Evolutionary conservation across 345 rosid species (phyloP).

Genomic region (Schrenkiella parvula): DNA sequence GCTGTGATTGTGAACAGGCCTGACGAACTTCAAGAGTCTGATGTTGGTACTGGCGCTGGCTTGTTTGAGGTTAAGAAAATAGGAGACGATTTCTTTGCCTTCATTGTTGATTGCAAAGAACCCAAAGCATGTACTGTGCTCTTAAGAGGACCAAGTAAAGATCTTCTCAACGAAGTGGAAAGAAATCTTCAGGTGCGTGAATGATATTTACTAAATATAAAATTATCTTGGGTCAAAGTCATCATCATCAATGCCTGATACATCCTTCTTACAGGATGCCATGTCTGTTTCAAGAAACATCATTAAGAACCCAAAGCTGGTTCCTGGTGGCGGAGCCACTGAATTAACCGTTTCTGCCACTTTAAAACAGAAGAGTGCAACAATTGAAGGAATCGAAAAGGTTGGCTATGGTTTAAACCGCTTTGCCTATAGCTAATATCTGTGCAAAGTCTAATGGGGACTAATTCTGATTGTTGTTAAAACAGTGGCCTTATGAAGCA

Average conservation of each 20-base stretch:
- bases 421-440: neutral
- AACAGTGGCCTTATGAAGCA: slow-evolving; percentile 98
- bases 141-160: slow-evolving; percentile 97
- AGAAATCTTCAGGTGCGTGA: slow-evolving; percentile 82
- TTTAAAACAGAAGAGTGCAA: slow-evolving; percentile 87
- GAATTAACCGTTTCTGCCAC: slow-evolving; percentile 92
- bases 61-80: slow-evolving; percentile 91
- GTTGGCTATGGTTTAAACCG: slow-evolving; percentile 26
- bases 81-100: slow-evolving; percentile 92
- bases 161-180: slow-evolving; percentile 93
- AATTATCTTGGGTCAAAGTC: neutral
- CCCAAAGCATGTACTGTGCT: slow-evolving; percentile 95
- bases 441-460: neutral
- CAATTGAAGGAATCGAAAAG: slow-evolving; percentile 91
- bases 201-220: neutral
- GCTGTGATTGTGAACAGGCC: slow-evolving; percentile 95
- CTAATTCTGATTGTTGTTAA: slow-evolving; percentile 8
- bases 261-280: slow-evolving; percentile 63
- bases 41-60: slow-evolving; percentile 95
- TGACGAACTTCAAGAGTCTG: slow-evolving; percentile 93
- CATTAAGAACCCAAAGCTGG: slow-evolving; percentile 86
- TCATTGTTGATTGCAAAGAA: slow-evolving; percentile 85
- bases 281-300: slow-evolving; percentile 97
- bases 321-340: slow-evolving; percentile 96
- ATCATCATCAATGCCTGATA: neutral